Base-by-base conservation (phyloP, 176 grass and related monocot genomes). In the Eleusine coracana region DNA sequence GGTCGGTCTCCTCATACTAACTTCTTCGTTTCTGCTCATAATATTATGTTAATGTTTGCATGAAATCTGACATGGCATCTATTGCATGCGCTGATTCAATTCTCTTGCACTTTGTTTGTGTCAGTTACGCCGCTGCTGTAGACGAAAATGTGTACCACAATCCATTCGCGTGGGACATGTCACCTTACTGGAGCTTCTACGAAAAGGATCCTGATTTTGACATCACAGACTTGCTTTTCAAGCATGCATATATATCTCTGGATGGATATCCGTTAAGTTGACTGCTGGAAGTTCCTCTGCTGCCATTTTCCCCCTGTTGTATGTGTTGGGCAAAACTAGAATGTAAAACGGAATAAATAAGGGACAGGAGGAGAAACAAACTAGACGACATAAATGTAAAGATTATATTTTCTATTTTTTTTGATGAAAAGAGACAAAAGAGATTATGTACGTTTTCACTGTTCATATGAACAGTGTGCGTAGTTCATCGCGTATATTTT, bases 91-190 rank as follows among this genome's bases (percentile, higher is more conserved):
- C 9, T 46, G 10, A 46, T 46, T 10, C 44, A 0, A 46, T 46
- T 10, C 44, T 46, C 9, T 46, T 46, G 10, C 44, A 46, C 40
- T 42, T 7, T 42, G 40, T 42, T 42, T 42, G 40, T 42, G 6
- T 17, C 7, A 15, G 49, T 51, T 15, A 5, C 15, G 14, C 34
- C 12, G 63, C 9, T 46, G 9, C 2, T 46, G 44, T 46, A 8
- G 44, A 46, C 9, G 11, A 46, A 11, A 46, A 46, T 46, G 44
- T 5, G 34, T 38, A 39, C 31, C 65, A 39, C 16, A 67, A 67
- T 34, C 65, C 65, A 39, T 67, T 39, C 65, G 65, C 14, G 34
- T 67, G 65, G 65, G 65, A 67, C 16, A 39, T 67, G 65, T 67
- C 65, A 16, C 65, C 34, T 18, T 39, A 38, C 2, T 67, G 34